phyloP scores from a whole-genome alignment of 2,329 filamentous ascomycete genomes.

The Colletotrichum ledebouriae region DNA sequence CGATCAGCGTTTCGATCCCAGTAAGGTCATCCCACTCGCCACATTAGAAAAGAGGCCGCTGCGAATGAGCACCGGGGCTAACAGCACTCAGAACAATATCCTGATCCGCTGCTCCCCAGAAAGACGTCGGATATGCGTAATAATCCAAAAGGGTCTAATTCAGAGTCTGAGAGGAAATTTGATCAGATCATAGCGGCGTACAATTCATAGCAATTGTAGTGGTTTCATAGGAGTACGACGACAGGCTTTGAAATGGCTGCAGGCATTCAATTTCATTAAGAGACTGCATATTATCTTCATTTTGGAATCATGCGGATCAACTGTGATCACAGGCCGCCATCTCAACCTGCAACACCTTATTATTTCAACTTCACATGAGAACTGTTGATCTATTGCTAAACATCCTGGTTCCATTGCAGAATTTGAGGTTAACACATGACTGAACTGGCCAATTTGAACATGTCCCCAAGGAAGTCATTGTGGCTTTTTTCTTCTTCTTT shows the following conservation, averaged over 20 bases:
- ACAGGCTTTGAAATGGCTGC: neutral
- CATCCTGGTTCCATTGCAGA: too few relatives aligned
- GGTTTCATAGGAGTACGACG: neutral
- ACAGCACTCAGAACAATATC: constrained; percentile 54
- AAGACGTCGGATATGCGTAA: constrained; percentile 49
- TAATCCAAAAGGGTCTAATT: constrained; percentile 56
- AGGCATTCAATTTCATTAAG: neutral
- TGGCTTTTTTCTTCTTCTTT: too few relatives aligned
- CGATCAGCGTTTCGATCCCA: constrained; percentile 62
- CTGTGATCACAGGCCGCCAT: too few relatives aligned
- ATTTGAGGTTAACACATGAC: too few relatives aligned
- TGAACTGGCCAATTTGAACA: too few relatives aligned
- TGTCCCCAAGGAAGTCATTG: too few relatives aligned
- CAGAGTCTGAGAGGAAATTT: constrained; percentile 57
- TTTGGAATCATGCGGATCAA: too few relatives aligned
- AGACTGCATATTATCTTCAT: too few relatives aligned
- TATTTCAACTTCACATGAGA: too few relatives aligned
- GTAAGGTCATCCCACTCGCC: constrained; percentile 44
- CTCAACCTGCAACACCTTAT: too few relatives aligned
- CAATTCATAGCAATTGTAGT: neutral
- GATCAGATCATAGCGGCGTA: constrained; percentile 49
- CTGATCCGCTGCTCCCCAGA: constrained; percentile 61
- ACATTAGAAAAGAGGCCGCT: neutral
- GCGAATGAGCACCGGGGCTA: too few relatives aligned
- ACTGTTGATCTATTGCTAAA: too few relatives aligned